A percentile compares a stretch with the other conserved stretches of the same genome.
phyloP scores from a whole-genome alignment of 2,329 filamentous ascomycete genomes.

The Elsinoe australis region DNA sequence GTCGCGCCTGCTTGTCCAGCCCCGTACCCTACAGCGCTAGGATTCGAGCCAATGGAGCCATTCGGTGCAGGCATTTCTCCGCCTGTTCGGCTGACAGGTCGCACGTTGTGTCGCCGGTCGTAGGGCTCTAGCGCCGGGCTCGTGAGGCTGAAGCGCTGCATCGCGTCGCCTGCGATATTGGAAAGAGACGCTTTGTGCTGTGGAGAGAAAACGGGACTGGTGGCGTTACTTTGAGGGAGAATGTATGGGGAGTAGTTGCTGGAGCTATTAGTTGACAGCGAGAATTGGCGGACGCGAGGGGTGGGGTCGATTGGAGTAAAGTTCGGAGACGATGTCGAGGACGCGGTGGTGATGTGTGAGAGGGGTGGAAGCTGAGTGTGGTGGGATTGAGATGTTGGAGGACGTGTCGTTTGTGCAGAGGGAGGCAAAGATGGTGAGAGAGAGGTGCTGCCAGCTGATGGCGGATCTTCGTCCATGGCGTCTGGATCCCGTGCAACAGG shows the following conservation, averaged over 20 bases:
- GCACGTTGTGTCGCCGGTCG: slow-evolving; percentile 3
- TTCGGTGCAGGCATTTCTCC: not conserved
- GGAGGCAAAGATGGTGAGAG: slow-evolving; percentile 29
- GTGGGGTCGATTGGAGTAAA: slow-evolving; percentile 49
- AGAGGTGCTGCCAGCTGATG: slow-evolving; percentile 35
- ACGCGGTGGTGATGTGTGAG: slow-evolving; percentile 36
- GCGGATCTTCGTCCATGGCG: slow-evolving; percentile 33
- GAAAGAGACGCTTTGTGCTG: slow-evolving; percentile 14
- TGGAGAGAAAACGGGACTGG: slow-evolving; percentile 4
- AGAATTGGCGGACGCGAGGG: slow-evolving; percentile 24
- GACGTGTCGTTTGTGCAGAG: slow-evolving; percentile 21
- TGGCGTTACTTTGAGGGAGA: slow-evolving; percentile 3
- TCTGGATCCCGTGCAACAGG: slow-evolving; percentile 1
- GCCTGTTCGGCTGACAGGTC: slow-evolving; percentile 3
- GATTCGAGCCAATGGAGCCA: slow-evolving; percentile 31
- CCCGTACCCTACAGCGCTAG: slow-evolving; percentile 27
- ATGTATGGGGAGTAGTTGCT: slow-evolving; percentile 14
- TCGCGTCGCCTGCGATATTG: slow-evolving; percentile 12
- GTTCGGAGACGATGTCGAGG: slow-evolving; percentile 44
- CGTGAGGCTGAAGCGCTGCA: slow-evolving; percentile 17
- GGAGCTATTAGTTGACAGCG: slow-evolving; percentile 2
- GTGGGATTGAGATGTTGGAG: slow-evolving; percentile 18
- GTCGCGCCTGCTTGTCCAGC: slow-evolving; percentile 5
- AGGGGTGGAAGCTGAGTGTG: slow-evolving; percentile 29
- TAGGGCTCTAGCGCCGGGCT: slow-evolving; percentile 18